A percentile compares a stretch with the other conserved stretches of the same genome.
Conservation (phyloP, 768 basidiomycete species). For the Trametes cinnabarina region DNA sequence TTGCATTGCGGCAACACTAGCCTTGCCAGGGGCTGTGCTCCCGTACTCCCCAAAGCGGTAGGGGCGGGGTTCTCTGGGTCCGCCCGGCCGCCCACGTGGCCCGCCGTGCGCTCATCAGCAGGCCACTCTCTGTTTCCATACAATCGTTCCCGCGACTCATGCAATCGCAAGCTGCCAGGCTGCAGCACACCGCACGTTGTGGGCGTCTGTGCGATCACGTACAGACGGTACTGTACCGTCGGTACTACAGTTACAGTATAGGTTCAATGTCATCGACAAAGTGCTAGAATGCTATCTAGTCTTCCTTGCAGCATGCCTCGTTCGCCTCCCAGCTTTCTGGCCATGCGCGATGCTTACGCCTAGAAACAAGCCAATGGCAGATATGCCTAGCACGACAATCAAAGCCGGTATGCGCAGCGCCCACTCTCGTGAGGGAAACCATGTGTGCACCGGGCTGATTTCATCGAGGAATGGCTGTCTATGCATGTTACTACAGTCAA, state of each 20-base stretch:
- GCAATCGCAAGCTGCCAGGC: too few relatives aligned
- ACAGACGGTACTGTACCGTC: not conserved
- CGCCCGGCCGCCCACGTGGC: too few relatives aligned
- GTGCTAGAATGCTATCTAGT: too few relatives aligned
- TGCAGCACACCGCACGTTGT: not conserved
- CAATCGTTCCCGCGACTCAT: too few relatives aligned
- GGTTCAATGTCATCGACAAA: too few relatives aligned
- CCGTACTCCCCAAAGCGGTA: too few relatives aligned
- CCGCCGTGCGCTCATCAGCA: too few relatives aligned
- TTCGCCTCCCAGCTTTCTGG: not conserved
- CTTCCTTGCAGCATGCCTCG: not conserved
- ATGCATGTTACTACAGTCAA: not conserved
- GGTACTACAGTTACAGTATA: too few relatives aligned
- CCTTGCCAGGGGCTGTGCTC: too few relatives aligned
- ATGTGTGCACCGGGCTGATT: constrained; percentile 67
- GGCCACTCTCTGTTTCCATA: too few relatives aligned
- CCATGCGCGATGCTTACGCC: constrained; percentile 9
- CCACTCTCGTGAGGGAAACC: constrained; percentile 92
- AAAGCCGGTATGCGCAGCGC: constrained; percentile 84
- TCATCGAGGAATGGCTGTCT: constrained; percentile 76
- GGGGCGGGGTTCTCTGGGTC: too few relatives aligned
- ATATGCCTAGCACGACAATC: constrained; percentile 75
- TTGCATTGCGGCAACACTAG: not conserved
- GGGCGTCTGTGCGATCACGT: not conserved
- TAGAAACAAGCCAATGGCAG: constrained; percentile 80